Evolutionary conservation across 495 filamentous ascomycete genomes (phyloP).

Genomic region (Daldinia vernicosa): DNA sequence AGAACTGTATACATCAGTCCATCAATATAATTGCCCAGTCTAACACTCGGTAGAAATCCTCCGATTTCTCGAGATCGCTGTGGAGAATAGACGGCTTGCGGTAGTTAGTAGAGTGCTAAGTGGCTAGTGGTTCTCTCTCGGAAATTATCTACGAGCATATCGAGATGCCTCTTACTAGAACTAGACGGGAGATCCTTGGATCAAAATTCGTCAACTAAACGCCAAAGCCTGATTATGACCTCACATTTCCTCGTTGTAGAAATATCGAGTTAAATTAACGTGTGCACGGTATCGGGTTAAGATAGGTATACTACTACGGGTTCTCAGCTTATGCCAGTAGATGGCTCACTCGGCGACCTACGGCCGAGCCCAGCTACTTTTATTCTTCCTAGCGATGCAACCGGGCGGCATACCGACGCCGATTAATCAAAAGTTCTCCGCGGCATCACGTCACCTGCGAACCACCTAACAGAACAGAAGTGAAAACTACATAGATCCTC

Average conservation of each 20-base stretch:
- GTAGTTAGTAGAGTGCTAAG: neutral
- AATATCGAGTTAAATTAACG: neutral
- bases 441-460: slow-evolving; percentile 23
- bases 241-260: neutral
- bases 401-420: slow-evolving; percentile 4
- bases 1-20: neutral
- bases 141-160: slow-evolving; percentile 27
- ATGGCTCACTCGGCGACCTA: neutral
- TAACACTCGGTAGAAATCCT: neutral
- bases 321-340: slow-evolving; percentile 4
- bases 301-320: neutral
- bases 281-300: neutral
- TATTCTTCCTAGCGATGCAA: slow-evolving; percentile 7
- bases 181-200: slow-evolving; percentile 32
- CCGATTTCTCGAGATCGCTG: neutral
- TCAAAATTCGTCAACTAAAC: neutral
- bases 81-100: neutral
- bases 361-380: slow-evolving; percentile 10
- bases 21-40: slow-evolving; percentile 2
- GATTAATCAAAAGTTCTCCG: slow-evolving; percentile 10
- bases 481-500: slow-evolving; percentile 37
- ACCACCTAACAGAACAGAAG: slow-evolving; percentile 20
- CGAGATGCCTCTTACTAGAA: neutral
- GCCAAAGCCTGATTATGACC: neutral
- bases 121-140: slow-evolving; percentile 14